These are phyloP conservation scores for Zangia roseola DNA, from an alignment of 768 basidiomycete species.

Conservation along the genomic window DNA sequence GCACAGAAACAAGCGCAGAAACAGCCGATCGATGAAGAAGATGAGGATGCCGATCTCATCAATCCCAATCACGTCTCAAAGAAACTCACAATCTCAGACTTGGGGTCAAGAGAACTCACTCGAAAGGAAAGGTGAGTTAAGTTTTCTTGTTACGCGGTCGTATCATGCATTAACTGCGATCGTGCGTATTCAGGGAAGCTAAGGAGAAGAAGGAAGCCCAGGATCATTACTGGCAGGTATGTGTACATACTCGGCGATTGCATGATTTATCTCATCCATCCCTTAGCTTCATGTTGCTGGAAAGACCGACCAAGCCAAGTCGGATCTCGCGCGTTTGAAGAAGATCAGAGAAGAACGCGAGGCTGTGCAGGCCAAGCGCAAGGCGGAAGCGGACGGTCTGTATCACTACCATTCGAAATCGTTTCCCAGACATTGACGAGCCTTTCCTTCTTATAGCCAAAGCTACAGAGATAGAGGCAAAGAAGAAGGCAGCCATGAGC, in stretches of 20 bases:
- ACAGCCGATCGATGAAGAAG: slow-evolving; percentile 44
- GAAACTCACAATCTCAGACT: slow-evolving; percentile 74
- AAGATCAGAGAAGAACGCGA: slow-evolving; percentile 89
- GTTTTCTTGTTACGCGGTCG: neutral
- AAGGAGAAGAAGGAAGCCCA: slow-evolving; percentile 91
- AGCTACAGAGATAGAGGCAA: slow-evolving; percentile 59
- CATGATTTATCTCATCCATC: neutral
- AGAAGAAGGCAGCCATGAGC: slow-evolving; percentile 43
- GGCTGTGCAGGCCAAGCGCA: slow-evolving; percentile 80
- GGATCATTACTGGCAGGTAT: slow-evolving; percentile 84
- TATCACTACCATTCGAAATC: neutral
- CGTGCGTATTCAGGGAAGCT: slow-evolving; percentile 58
- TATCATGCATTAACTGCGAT: neutral
- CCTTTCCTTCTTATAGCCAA: slow-evolving; percentile 46
- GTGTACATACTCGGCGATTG: slow-evolving; percentile 10
- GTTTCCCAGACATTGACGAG: neutral
- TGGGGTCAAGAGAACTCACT: slow-evolving; percentile 61
- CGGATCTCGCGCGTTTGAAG: slow-evolving; percentile 81
- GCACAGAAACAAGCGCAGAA: slow-evolving; percentile 42
- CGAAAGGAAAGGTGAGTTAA: slow-evolving; percentile 60
- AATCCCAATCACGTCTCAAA: slow-evolving; percentile 79
- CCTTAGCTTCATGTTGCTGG: slow-evolving; percentile 68
- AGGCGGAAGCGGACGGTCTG: slow-evolving; percentile 85
- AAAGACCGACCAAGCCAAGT: slow-evolving; percentile 88
- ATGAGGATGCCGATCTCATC: slow-evolving; percentile 67